phyloP scores from a whole-genome alignment of 1,284 basidiomycete genomes.

The Rugosomyces carneus region DNA sequence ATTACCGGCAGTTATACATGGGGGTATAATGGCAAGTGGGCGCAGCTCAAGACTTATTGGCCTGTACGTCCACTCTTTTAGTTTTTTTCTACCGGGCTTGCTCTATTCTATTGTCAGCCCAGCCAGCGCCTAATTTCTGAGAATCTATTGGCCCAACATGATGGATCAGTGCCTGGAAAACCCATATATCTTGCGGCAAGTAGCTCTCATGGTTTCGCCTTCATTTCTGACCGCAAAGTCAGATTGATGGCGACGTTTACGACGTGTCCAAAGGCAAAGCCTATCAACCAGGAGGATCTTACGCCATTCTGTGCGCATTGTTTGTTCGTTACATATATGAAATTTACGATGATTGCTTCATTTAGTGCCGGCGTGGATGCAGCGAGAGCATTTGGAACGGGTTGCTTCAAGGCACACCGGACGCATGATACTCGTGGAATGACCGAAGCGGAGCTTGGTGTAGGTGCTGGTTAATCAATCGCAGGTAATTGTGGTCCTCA shows the following conservation, averaged over 20 bases:
- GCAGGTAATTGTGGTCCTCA: slow-evolving; percentile 1
- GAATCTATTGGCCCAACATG: slow-evolving; percentile 59
- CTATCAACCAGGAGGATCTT: slow-evolving; percentile 90
- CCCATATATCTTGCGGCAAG: slow-evolving; percentile 84
- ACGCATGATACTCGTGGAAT: slow-evolving; percentile 89
- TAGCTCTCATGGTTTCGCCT: slow-evolving; percentile 10
- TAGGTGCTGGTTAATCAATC: slow-evolving; percentile 24
- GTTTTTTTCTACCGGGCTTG: slow-evolving; percentile 4
- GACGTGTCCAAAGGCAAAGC: slow-evolving; percentile 80
- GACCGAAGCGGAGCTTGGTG: slow-evolving; percentile 63
- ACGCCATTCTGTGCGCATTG: slow-evolving; percentile 68
- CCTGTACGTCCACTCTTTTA: slow-evolving; percentile 40
- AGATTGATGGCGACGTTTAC: slow-evolving; percentile 91
- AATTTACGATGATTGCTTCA: background rate
- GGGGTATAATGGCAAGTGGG: slow-evolving; percentile 65
- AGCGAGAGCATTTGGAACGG: slow-evolving; percentile 85
- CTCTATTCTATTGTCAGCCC: slow-evolving; percentile 27
- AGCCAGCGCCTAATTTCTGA: slow-evolving; percentile 73
- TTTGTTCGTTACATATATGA: slow-evolving; percentile 7
- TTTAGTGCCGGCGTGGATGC: slow-evolving; percentile 81
- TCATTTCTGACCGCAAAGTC: slow-evolving; percentile 14
- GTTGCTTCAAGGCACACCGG: slow-evolving; percentile 84
- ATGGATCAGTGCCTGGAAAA: slow-evolving; percentile 63
- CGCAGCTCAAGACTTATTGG: slow-evolving; percentile 49
- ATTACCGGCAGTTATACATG: slow-evolving; percentile 76